Conservation (phyloP, 106 monocot genomes). For the Acorus gramineus region DNA sequence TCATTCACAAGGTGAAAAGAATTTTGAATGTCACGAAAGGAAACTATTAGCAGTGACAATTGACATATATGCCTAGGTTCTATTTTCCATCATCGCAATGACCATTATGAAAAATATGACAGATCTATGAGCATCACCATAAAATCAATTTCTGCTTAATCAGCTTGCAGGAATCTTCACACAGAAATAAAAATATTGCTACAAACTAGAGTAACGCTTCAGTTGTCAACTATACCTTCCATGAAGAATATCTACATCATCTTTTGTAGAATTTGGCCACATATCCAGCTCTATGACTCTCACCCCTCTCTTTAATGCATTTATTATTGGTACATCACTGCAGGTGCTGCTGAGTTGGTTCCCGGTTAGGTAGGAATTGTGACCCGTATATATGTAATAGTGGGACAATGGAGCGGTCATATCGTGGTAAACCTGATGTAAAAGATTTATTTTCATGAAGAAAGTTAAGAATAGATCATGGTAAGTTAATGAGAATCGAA, state of each 20-base stretch:
- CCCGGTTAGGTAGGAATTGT: conserved; percentile 55
- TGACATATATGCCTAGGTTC: no score
- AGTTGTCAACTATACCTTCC: conserved; percentile 23
- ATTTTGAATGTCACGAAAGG: no score
- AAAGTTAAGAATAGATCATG: no score
- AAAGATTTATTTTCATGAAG: not conserved
- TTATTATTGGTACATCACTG: conserved; percentile 61
- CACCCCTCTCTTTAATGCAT: conserved; percentile 49
- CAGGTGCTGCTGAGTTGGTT: conserved; percentile 47
- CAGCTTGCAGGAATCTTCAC: not conserved
- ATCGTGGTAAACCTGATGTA: conserved; percentile 40
- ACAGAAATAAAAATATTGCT: not conserved
- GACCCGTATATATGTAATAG: conserved; percentile 58
- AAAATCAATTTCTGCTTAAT: no score
- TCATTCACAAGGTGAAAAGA: no score
- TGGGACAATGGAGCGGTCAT: conserved; percentile 54
- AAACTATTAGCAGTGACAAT: no score
- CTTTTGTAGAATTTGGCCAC: conserved; percentile 46
- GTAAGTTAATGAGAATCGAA: no score
- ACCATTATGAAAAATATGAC: no score
- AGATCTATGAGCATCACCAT: no score
- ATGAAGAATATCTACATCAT: conserved; percentile 43
- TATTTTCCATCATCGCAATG: no score
- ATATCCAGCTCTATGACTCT: conserved; percentile 62
- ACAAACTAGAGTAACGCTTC: no score